Conservation (phyloP, 2,329 filamentous ascomycete genomes). For the Ilyonectria robusta region DNA sequence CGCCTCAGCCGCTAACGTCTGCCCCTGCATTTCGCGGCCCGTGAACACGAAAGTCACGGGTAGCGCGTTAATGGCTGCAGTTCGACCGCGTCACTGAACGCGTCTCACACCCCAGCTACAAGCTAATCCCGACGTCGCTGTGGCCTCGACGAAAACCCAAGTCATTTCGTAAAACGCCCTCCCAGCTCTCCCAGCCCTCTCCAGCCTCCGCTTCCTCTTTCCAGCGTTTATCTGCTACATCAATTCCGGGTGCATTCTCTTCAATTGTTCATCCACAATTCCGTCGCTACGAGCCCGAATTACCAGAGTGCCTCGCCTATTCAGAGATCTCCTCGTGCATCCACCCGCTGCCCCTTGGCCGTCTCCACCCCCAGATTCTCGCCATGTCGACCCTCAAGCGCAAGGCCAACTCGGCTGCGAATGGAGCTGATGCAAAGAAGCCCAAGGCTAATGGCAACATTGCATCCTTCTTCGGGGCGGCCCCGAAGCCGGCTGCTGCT, state of each 20-base stretch:
- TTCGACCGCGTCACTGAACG: slow-evolving; percentile 42
- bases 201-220: slow-evolving; percentile 5
- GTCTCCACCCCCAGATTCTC: slow-evolving; percentile 40
- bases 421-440: slow-evolving; percentile 74
- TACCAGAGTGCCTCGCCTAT: slow-evolving; percentile 31
- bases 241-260: neutral
- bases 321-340: slow-evolving; percentile 38
- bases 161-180: slow-evolving; percentile 6
- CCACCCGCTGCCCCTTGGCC: slow-evolving; percentile 31
- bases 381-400: slow-evolving; percentile 75
- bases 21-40: slow-evolving; percentile 14
- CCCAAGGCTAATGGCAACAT: slow-evolving; percentile 83
- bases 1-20: slow-evolving; percentile 35
- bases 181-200: slow-evolving; percentile 7
- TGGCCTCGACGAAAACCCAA: slow-evolving; percentile 31
- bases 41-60: slow-evolving; percentile 44
- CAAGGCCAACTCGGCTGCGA: slow-evolving; percentile 67
- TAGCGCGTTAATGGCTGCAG: slow-evolving; percentile 39
- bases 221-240: slow-evolving; percentile 1
- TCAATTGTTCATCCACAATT: slow-evolving; percentile 37
- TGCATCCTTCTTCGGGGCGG: slow-evolving; percentile 86
- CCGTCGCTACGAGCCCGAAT: slow-evolving; percentile 20
- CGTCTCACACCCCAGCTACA: slow-evolving; percentile 33
- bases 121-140: slow-evolving; percentile 36
- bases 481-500: slow-evolving; percentile 66